phyloP scores from a whole-genome alignment of 2,329 filamentous ascomycete genomes.

The Phoma sp. region DNA sequence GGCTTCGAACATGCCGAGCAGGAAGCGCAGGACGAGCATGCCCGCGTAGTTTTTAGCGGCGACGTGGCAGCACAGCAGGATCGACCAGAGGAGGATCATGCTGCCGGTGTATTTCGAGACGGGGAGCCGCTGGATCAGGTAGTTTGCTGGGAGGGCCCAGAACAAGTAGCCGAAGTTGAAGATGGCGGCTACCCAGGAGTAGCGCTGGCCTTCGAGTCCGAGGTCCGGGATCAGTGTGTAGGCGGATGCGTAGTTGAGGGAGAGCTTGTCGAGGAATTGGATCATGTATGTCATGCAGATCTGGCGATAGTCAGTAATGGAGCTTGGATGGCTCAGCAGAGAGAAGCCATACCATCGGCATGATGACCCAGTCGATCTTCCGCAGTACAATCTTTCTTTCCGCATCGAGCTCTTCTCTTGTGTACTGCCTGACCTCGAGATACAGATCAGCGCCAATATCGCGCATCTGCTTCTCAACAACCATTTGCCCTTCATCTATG shows the following conservation, averaged over 20 bases:
- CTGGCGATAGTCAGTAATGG: conserved; percentile 19
- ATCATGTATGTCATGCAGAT: conserved; percentile 54
- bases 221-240: conserved; percentile 48
- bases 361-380: conserved; percentile 56
- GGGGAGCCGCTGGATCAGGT: conserved; percentile 47
- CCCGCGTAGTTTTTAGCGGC: conserved; percentile 48
- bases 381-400: conserved; percentile 52
- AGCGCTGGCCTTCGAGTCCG: conserved; percentile 45
- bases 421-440: conserved; percentile 53
- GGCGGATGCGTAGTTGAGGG: conserved; percentile 51
- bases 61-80: conserved; percentile 54
- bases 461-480: conserved; percentile 44
- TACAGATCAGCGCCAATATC: conserved; percentile 57
- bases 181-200: conserved; percentile 52
- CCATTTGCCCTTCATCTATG: conserved; percentile 37
- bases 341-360: conserved; percentile 51
- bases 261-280: conserved; percentile 55
- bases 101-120: conserved; percentile 47
- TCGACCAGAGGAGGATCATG: conserved; percentile 53
- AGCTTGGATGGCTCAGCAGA: not conserved
- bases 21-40: conserved; percentile 43
- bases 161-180: conserved; percentile 55
- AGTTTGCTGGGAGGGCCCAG: conserved; percentile 50
- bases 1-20: conserved; percentile 49
- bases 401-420: conserved; percentile 52